Conservation (phyloP, 805 yeast species). For the Candida coquimbonensis region DNA sequence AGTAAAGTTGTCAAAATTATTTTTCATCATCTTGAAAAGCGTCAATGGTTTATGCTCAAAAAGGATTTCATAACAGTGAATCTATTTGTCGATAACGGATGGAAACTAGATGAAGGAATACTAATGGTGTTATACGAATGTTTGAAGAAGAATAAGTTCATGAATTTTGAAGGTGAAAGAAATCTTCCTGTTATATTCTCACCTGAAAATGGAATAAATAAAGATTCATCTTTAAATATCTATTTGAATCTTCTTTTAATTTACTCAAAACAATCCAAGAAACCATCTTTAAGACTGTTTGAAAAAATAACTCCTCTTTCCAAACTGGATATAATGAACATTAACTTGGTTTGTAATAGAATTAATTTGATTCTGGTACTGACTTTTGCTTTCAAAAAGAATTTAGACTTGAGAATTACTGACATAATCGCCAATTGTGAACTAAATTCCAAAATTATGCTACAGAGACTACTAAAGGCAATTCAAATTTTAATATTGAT, state of each 20-base stretch:
- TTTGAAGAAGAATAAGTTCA: slow-evolving; percentile 16
- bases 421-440: slow-evolving; percentile 11
- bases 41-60: slow-evolving; percentile 1
- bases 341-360: slow-evolving; percentile 17
- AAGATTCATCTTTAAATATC: slow-evolving; percentile 11
- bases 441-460: neutral
- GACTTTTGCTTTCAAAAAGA: slow-evolving; percentile 10
- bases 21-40: neutral
- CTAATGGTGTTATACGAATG: slow-evolving; percentile 14
- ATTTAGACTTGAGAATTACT: slow-evolving; percentile 12
- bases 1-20: slow-evolving; percentile 2
- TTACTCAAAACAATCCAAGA: slow-evolving; percentile 1
- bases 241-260: slow-evolving; percentile 14
- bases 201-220: slow-evolving; percentile 3
- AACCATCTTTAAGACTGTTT: slow-evolving; percentile 11
- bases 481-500: slow-evolving; percentile 6
- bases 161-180: slow-evolving; percentile 13
- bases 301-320: slow-evolving; percentile 20
- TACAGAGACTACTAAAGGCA: slow-evolving; percentile 7
- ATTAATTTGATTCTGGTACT: slow-evolving; percentile 15
- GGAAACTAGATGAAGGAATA: slow-evolving; percentile 13
- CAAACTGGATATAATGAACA: slow-evolving; percentile 6
- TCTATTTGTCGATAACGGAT: slow-evolving; percentile 2
- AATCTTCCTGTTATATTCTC: slow-evolving; percentile 10
- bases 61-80: slow-evolving; percentile 8